These are phyloP conservation scores for Senna tora DNA, from an alignment of 306 rosid species.

Conservation along the genomic window DNA sequence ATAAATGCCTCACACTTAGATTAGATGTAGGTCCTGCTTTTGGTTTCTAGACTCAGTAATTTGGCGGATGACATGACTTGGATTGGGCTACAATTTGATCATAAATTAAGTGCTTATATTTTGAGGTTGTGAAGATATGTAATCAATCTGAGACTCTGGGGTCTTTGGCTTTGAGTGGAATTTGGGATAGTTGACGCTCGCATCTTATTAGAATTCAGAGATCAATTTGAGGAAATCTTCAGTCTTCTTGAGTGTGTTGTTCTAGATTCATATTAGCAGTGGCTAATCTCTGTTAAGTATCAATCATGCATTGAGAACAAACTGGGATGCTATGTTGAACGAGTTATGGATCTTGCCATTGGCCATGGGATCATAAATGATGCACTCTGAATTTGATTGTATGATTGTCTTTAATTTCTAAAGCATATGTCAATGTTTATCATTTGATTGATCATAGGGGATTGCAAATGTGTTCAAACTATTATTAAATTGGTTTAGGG, in stretches of 20 bases:
- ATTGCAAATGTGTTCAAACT: not conserved
- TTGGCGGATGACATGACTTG: not conserved
- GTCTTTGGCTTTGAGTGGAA: not conserved
- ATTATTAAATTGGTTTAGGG: not conserved
- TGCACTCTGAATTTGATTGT: not conserved
- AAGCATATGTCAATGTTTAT: not conserved
- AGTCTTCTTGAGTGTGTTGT: not conserved
- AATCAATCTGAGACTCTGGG: not conserved
- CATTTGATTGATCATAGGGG: conserved; percentile 5
- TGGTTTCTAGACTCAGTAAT: conserved; percentile 7
- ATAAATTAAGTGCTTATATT: not conserved
- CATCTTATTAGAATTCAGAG: not conserved
- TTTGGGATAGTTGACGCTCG: not conserved
- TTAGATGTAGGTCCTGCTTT: not conserved
- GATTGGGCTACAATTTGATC: not conserved
- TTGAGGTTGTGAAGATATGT: conserved; percentile 3
- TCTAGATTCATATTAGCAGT: not conserved
- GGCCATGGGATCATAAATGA: not conserved
- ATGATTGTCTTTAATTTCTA: not conserved
- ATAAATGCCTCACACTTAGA: not conserved
- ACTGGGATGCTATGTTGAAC: not conserved
- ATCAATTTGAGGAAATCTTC: not conserved
- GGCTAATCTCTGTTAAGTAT: not conserved
- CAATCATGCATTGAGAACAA: not conserved
- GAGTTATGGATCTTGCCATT: not conserved